phyloP scores from a whole-genome alignment of 2,329 filamentous ascomycete species.

The Nothophoma quercina region DNA sequence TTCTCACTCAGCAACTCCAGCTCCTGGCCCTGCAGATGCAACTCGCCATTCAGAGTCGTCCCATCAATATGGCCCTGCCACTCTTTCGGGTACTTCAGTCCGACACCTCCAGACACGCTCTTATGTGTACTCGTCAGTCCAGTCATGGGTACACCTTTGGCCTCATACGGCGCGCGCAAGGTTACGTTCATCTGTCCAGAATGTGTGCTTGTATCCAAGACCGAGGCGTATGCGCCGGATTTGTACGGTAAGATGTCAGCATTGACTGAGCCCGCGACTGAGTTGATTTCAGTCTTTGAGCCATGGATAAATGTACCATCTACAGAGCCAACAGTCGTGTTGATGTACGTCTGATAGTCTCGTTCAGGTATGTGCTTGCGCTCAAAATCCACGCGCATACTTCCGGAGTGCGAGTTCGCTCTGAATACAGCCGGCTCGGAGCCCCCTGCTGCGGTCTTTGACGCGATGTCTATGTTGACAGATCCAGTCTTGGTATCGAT shows the following conservation, averaged over 20 bases:
- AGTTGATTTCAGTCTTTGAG: conserved; percentile 44
- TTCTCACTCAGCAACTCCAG: conserved; percentile 44
- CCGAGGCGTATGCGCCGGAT: conserved; percentile 34
- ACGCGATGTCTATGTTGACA: conserved; percentile 51
- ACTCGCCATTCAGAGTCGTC: conserved; percentile 45
- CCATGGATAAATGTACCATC: conserved; percentile 53
- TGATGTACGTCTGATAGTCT: conserved; percentile 51
- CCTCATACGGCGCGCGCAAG: conserved; percentile 44
- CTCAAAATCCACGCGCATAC: conserved; percentile 47
- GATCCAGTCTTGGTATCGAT: conserved; percentile 52
- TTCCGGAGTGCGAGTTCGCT: conserved; percentile 47
- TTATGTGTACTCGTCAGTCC: conserved; percentile 47
- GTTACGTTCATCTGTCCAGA: conserved; percentile 47
- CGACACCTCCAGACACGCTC: conserved; percentile 44
- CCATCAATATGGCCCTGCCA: conserved; percentile 53
- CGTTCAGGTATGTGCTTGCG: conserved; percentile 49
- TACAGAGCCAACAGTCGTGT: conserved; percentile 49
- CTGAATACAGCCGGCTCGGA: conserved; percentile 48
- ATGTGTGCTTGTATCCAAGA: conserved; percentile 44
- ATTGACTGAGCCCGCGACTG: conserved; percentile 49
- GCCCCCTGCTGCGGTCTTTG: conserved; percentile 40
- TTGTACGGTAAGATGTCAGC: conserved; percentile 49
- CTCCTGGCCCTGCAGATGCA: conserved; percentile 50
- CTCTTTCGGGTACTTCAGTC: conserved; percentile 51
- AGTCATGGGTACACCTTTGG: conserved; percentile 32